phyloP scores from a whole-genome alignment of 371 early-diverging fungal species.

The Paramicrosporidium saccamoebae region DNA sequence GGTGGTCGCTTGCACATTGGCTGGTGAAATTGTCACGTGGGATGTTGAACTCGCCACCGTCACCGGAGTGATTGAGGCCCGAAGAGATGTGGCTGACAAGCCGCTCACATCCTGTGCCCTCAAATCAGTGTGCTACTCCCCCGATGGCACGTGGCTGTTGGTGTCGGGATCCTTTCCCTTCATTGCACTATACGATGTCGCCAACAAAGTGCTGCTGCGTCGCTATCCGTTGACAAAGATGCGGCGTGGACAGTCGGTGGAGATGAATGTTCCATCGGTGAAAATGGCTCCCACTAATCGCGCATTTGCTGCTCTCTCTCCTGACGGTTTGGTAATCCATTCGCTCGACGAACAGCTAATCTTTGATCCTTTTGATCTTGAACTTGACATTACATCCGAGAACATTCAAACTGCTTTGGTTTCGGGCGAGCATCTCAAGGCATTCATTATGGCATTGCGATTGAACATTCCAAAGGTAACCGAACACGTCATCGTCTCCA shows the following conservation, averaged over 20 bases:
- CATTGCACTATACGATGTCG: constrained; percentile 73
- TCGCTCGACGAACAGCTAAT: constrained; percentile 55
- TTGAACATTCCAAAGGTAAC: constrained; percentile 36
- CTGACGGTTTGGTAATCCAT: constrained; percentile 74
- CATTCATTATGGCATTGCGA: constrained; percentile 61
- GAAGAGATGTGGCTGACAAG: constrained; percentile 71
- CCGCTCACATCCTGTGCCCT: constrained; percentile 49
- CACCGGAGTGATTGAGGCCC: constrained; percentile 44
- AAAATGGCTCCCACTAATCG: constrained; percentile 71
- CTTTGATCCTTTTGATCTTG: constrained; percentile 91
- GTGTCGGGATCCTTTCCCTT: constrained; percentile 77
- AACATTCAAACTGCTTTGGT: constrained; percentile 27
- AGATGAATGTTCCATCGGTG: constrained; percentile 41
- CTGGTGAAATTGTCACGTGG: constrained; percentile 80
- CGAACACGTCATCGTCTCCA: constrained; percentile 23
- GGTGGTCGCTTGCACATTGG: constrained; percentile 49
- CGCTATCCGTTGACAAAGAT: constrained; percentile 68
- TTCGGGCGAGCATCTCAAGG: constrained; percentile 31
- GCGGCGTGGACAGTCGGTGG: constrained; percentile 31
- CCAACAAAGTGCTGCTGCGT: constrained; percentile 29
- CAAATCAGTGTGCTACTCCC: constrained; percentile 64
- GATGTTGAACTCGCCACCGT: constrained; percentile 26
- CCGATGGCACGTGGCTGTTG: constrained; percentile 59
- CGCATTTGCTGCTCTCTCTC: constrained; percentile 81
- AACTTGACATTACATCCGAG: constrained; percentile 71